Evolutionary conservation across 441 rosid species (phyloP), one percentile per base, ranked within the genome.

Genomic region (Corymbia calophylla): DNA sequence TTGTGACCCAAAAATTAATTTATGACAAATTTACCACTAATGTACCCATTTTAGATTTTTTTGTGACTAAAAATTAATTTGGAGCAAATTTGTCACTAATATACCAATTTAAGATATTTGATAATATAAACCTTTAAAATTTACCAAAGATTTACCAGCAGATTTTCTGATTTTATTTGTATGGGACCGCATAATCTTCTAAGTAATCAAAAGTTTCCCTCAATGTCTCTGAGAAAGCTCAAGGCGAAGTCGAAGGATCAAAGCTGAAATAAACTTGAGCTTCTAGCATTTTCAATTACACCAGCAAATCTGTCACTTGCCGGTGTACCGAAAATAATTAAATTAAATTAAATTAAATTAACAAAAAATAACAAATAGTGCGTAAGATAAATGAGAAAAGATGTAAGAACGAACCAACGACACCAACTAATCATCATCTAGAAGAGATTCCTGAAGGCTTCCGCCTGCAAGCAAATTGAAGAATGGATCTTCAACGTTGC

Each of bases 401-500:
- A 44, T 44, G 18, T 25, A 77, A 23, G 84, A 77, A 44, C 18
- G 16, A 7, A 77, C n/a, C 49, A 21, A 39, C 18, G 7, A 44
- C 84, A 23, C 53, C 84, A 23, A 23, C 84, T 77, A 77, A 77
- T 77, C 31, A 8, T 77, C 51, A 44, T 89, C 90, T 87, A 92
- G 91, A 94, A 93, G 47, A 92, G 91, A 89, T 93, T 90, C 91
- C 53, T 91, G 91, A 87, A 92, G 60, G 91, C 32, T 92, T 89
- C 94, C 95, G 44, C 93, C 91, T 3, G 93, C 90, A n/a, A 94
- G 95, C 92, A 95, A 88, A 90, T 90, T 90, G 86, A 89, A 95
- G 89, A 94, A 91, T 1, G 95, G 92, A 90, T 93, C 95, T 53
- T 92, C 92, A 58, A 73, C 86, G 27, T 88, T 91, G 86, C 88